phyloP scores from a whole-genome alignment of 1,284 basidiomycete species.

The Hypsizygus ulmarius region DNA sequence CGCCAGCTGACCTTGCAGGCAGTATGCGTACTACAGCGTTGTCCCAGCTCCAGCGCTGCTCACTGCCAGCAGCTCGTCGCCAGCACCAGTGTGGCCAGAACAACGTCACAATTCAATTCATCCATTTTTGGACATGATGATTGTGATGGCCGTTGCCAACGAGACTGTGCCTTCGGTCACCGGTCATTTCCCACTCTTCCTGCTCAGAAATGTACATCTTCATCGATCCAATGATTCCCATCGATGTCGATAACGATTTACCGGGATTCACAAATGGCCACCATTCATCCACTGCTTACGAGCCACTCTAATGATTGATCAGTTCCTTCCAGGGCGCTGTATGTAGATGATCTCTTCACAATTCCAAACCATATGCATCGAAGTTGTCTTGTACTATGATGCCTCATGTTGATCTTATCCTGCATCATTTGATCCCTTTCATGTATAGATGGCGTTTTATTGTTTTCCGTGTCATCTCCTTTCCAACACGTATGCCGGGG shows the following conservation, averaged over 20 bases:
- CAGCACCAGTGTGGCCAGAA: too few species aligned
- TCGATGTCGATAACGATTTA: slow-evolving; percentile 21
- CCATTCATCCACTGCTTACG: slow-evolving; percentile 3
- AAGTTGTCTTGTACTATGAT: slow-evolving; percentile 3
- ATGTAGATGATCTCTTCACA: slow-evolving; percentile 1
- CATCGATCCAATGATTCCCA: slow-evolving; percentile 13
- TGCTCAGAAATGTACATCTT: not conserved
- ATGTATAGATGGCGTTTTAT: not conserved
- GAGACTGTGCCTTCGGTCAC: slow-evolving; percentile 3
- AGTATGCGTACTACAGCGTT: too few species aligned
- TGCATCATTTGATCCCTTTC: not conserved
- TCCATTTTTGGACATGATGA: slow-evolving; percentile 11
- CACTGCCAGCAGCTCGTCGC: too few species aligned
- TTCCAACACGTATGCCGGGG: not conserved
- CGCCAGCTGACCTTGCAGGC: too few species aligned
- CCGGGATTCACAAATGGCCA: slow-evolving; percentile 11
- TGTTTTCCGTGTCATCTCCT: not conserved
- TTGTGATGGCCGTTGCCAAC: slow-evolving; percentile 14
- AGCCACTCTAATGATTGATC: slow-evolving; percentile 3
- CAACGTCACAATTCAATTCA: too few species aligned
- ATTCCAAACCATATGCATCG: not conserved
- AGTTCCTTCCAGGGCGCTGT: slow-evolving; percentile 1
- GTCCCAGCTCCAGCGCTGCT: too few species aligned
- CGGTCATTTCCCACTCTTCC: not conserved
- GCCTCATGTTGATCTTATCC: slow-evolving; percentile 18